These are phyloP conservation scores for Rhipidocladum racemiflorum DNA, from an alignment of 176 grass and related monocot species.

Conservation along the genomic window DNA sequence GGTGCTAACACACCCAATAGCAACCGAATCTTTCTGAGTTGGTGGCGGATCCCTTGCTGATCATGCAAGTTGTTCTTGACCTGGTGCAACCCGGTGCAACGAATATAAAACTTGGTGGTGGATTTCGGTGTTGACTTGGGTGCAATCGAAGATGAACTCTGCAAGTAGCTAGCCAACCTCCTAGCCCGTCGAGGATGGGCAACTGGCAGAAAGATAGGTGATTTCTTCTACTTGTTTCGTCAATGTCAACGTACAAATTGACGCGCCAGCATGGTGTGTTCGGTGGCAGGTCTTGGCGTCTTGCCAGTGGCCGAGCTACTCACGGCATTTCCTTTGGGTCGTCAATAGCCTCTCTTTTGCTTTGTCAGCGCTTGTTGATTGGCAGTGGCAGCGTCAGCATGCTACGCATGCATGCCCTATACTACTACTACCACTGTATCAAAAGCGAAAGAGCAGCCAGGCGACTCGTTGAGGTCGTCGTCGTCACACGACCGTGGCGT, in stretches of 20 bases:
- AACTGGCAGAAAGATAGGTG: not conserved
- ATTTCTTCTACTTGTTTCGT: not conserved
- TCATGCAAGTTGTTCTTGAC: conserved; percentile 24
- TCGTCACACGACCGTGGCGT: too few relatives aligned
- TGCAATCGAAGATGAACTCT: not conserved
- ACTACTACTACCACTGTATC: too few relatives aligned
- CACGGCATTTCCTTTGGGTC: too few relatives aligned
- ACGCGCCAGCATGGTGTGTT: not conserved
- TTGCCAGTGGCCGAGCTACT: too few relatives aligned
- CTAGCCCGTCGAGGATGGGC: not conserved
- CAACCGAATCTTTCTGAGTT: conserved; percentile 26
- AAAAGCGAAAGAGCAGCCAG: too few relatives aligned
- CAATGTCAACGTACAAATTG: not conserved
- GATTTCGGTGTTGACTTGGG: not conserved
- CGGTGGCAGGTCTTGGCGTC: too few relatives aligned
- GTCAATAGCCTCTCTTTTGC: too few relatives aligned
- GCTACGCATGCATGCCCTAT: too few relatives aligned
- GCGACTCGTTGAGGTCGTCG: too few relatives aligned
- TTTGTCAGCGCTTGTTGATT: too few relatives aligned
- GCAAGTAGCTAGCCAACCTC: not conserved
- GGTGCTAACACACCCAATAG: conserved; percentile 32
- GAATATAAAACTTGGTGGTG: not conserved
- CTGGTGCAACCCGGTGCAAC: not conserved
- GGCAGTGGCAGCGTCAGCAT: too few relatives aligned
- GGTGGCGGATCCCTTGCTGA: not conserved